These are phyloP conservation scores for Powellomyces hirtus DNA, from an alignment of 192 early-diverging fungal species.

Conservation along the genomic window DNA sequence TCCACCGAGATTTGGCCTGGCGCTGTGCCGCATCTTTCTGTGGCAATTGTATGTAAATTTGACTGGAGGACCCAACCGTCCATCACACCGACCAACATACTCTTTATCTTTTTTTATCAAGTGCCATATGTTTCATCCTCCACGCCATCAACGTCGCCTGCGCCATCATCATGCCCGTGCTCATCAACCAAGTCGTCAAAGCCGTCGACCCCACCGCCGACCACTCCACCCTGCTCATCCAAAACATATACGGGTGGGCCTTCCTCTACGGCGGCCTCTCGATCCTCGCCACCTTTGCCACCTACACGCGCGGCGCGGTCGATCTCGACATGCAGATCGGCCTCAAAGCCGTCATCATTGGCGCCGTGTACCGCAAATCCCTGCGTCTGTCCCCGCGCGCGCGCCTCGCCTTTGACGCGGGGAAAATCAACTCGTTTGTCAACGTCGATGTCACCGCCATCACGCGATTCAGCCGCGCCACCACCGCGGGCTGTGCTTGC, in stretches of 20 bases:
- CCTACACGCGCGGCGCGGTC: background rate
- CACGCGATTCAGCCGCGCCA: background rate
- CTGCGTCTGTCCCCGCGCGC: constrained; percentile 24
- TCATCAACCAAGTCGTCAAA: background rate
- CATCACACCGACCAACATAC: too few relatives aligned
- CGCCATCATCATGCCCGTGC: background rate
- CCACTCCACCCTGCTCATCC: constrained; percentile 4
- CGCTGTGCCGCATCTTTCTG: background rate
- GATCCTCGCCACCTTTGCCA: background rate
- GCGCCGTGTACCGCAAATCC: constrained; percentile 33
- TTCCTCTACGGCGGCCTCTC: background rate
- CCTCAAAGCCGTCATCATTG: constrained; percentile 1
- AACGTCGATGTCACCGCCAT: background rate
- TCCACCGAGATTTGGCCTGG: background rate
- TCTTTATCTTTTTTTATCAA: background rate
- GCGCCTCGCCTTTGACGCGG: background rate
- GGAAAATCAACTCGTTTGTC: constrained; percentile 1
- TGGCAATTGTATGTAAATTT: too few relatives aligned
- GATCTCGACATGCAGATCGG: background rate
- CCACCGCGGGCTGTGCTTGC: background rate
- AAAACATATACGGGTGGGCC: background rate
- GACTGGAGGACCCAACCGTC: too few relatives aligned
- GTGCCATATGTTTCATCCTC: background rate
- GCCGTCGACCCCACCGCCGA: constrained; percentile 1
- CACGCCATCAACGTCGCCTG: background rate